Percentiles rank a stretch among this genome's conserved stretches.
phyloP scores from a whole-genome alignment of 352 stramenopile genomes.

The Halophytophthora batemanensis region DNA sequence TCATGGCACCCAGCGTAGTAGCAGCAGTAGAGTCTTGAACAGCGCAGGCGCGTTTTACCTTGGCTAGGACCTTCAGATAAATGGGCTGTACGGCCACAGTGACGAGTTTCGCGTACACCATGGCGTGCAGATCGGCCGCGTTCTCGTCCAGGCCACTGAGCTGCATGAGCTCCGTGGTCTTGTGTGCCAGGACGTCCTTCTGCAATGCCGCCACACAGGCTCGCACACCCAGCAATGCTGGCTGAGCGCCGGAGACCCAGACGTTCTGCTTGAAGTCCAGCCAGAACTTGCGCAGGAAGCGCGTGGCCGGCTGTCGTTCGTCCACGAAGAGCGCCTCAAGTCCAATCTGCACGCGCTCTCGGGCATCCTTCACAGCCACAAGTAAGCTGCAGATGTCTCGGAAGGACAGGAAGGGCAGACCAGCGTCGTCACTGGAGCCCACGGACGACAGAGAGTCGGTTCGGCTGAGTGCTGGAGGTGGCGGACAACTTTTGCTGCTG shows the following conservation, averaged over 20 bases:
- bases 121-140: slow-evolving; percentile 21
- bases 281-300: slow-evolving; percentile 44
- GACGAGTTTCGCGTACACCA: slow-evolving; percentile 36
- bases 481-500: slow-evolving; percentile 10
- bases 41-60: slow-evolving; percentile 33
- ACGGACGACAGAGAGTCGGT: slow-evolving; percentile 12
- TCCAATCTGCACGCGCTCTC: slow-evolving; percentile 37
- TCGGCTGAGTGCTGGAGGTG: slow-evolving; percentile 5
- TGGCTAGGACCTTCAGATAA: slow-evolving; percentile 32
- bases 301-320: slow-evolving; percentile 30
- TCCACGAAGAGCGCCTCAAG: slow-evolving; percentile 50
- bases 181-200: slow-evolving; percentile 33
- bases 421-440: slow-evolving; percentile 14
- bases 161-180: slow-evolving; percentile 39
- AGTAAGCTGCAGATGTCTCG: slow-evolving; percentile 42
- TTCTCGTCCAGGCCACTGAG: slow-evolving; percentile 43
- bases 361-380: slow-evolving; percentile 20
- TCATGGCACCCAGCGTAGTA: slow-evolving; percentile 13
- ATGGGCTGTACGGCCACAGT: slow-evolving; percentile 36
- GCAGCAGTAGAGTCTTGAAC: slow-evolving; percentile 24
- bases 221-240: slow-evolving; percentile 25
- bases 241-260: slow-evolving; percentile 15
- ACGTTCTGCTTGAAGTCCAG: slow-evolving; percentile 48
- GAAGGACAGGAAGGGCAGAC: slow-evolving; percentile 46
- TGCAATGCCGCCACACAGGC: slow-evolving; percentile 29